A percentile compares a stretch with the other conserved stretches of the same genome.
phyloP scores from a whole-genome alignment of 176 grass and related monocot species.

The Cocos nucifera region DNA sequence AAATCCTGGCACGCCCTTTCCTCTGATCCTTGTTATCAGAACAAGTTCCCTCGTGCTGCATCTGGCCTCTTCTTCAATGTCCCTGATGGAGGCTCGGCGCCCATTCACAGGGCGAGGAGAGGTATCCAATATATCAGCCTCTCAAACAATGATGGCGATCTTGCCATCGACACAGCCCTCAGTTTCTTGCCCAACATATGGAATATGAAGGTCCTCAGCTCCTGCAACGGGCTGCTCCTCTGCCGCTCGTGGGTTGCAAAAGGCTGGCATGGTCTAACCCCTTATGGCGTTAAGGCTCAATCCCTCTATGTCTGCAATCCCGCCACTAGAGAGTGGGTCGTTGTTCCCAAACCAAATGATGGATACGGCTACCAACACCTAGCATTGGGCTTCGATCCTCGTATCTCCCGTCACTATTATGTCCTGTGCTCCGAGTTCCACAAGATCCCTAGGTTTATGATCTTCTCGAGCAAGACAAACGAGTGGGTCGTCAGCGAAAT shows the following conservation, averaged over 20 bases:
- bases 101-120: neutral
- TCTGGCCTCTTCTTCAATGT: constrained; percentile 8
- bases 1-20: constrained; percentile 9
- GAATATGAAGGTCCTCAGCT: neutral
- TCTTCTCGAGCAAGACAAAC: constrained; percentile 6
- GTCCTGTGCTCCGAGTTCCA: neutral
- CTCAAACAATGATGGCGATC: too few species aligned
- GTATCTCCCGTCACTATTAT: neutral
- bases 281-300: too few species aligned
- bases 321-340: neutral
- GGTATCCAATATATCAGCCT: too few species aligned
- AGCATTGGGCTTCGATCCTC: constrained; percentile 3
- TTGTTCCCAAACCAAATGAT: neutral
- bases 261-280: too few species aligned
- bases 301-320: constrained; percentile 11
- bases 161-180: neutral
- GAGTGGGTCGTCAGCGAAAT: neutral
- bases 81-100: neutral
- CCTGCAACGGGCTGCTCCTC: constrained; percentile 17
- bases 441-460: constrained; percentile 1
- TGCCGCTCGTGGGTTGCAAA: neutral
- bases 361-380: neutral
- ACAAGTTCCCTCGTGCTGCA: neutral
- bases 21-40: neutral
- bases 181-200: neutral